Evolutionary conservation across 129 eudicot genomes (phyloP).

Genomic region (Pseudognaphalium luteoalbum): DNA sequence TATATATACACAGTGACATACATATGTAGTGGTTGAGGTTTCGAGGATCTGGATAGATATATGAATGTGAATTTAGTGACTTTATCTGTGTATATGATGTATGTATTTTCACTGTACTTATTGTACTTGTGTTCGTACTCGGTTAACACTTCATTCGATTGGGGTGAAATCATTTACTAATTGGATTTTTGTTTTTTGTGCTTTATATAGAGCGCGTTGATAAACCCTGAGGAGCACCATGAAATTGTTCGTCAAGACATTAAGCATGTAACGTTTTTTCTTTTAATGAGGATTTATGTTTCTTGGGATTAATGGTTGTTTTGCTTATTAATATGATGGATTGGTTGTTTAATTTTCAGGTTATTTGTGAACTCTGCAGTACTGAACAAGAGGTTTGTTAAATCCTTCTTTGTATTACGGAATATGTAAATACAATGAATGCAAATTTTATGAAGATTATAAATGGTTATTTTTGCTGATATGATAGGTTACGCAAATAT

Average conservation of each 20-base stretch:
- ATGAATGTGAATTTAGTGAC: too few relatives aligned
- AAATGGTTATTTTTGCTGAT: conserved; percentile 14
- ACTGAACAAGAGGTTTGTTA: conserved; percentile 78
- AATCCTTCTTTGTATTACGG: too few relatives aligned
- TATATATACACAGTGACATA: too few relatives aligned
- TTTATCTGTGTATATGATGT: too few relatives aligned
- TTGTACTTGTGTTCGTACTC: too few relatives aligned
- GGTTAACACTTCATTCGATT: background rate
- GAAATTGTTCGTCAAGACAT: conserved; percentile 86
- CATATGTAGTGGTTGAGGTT: background rate
- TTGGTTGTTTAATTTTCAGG: conserved; percentile 45
- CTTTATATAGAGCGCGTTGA: conserved; percentile 49
- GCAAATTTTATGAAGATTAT: background rate
- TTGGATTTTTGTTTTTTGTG: conserved; percentile 1
- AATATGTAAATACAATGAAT: background rate
- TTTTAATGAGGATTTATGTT: background rate
- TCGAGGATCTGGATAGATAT: too few relatives aligned
- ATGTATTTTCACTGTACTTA: too few relatives aligned
- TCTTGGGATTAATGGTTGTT: background rate
- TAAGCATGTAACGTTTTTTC: conserved; percentile 51
- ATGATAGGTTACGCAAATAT: conserved; percentile 66
- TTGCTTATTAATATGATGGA: background rate
- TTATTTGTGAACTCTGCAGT: conserved; percentile 75
- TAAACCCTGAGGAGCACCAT: conserved; percentile 79
- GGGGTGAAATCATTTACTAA: background rate